Evolutionary conservation across 2,329 filamentous ascomycete genomes (phyloP), one percentile per base, ranked within the genome.

Genomic region (Kalmusia sp.): DNA sequence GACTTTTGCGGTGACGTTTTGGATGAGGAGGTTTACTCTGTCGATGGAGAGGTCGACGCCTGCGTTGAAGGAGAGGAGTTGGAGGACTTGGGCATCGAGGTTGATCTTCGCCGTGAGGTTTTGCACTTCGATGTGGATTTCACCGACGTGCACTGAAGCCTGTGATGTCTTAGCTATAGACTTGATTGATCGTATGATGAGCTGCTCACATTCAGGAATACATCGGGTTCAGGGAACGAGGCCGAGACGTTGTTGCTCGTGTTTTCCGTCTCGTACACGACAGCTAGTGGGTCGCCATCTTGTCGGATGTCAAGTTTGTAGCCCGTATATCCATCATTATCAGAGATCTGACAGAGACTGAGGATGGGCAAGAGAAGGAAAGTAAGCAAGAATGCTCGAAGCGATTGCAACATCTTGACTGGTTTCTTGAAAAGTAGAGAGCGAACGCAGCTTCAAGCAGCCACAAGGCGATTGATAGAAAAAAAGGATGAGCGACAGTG

Each of bases 21-120:
- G 78, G 63, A 87, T 87, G 14, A 74, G 74, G 9, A 87, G 76
- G 35, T 76, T 70, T 38, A 87, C 84, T 43, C 80, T 77, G 61
- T 85, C 80, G 72, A 87, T 83, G 45, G 77, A 81, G 2, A 82
- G 77, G 64, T 84, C 82, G 31, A 87, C 84, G 39, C 84, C 85
- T 2, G 85, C 85, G 59, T 81, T 85, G 77, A 87, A 86, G 51
- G 80, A 74, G 38, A 87, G 79, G 38, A 87, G 76, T 55, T 80
- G 78, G 34, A 86, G 76, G 8, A 87, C 83, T 65, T 85, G 80
- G 4, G 82, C 83, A 55, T 85, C 82, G 27, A 86, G 76, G 64
- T 85, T 87, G 69, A 85, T 79, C 64, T 85, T 84, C 9, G 84
- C 84, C 1, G 82, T 84, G 50, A 87, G 77, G 62, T 87, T 86